Base-by-base conservation (phyloP, 306 rosid species). In the Acacia confusa region DNA sequence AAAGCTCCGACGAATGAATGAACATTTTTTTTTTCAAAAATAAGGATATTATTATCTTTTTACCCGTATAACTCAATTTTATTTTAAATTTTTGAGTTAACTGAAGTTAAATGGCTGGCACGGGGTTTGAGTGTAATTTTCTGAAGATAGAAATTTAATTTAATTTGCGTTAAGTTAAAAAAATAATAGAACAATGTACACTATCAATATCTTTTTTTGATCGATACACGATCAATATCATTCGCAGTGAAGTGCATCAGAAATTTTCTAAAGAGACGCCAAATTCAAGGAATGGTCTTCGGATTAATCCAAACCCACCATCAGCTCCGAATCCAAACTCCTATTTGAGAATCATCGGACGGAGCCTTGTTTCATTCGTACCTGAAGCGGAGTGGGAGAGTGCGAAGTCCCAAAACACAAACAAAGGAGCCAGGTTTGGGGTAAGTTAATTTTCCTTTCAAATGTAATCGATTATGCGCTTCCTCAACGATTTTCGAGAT, bases 361-460 rank as follows among this genome's bases (percentile, higher is more conserved):
- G 88, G 91, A 75, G 53, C 92, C 84, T 40, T 50, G 85, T 85
- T 58, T 91, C 60, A 85, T 85, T 58, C 89, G 90, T 61, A 83
- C 87, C 85, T 85, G 94, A 80, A 88, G 77, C 53, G 91, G 86
- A 73, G 83, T 88, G 58, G 85, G 75, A 57, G 86, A 88, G 52
- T 20, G 52, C 53, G 17, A 65, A 30, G 16, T 65, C 70, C 24
- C 10, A 24, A 6, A 2, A 44, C 30, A 13, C 16, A 16, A 43
- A 65, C 2, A 58, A 53, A 71, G 65, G 10, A 11, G 19, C 34
- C 32, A 58, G 70, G 63, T 25, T 72, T n/a, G 28, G 53, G 74
- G 84, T 82, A 34, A 50, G 48, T 15, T 67, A 24, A 20, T 76
- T 22, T 45, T 70, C 79, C 71, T n/a, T 83, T 70, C 55, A 71